Evolutionary conservation across 306 rosid species (phyloP).

Genomic region (Begonia masoniana): DNA sequence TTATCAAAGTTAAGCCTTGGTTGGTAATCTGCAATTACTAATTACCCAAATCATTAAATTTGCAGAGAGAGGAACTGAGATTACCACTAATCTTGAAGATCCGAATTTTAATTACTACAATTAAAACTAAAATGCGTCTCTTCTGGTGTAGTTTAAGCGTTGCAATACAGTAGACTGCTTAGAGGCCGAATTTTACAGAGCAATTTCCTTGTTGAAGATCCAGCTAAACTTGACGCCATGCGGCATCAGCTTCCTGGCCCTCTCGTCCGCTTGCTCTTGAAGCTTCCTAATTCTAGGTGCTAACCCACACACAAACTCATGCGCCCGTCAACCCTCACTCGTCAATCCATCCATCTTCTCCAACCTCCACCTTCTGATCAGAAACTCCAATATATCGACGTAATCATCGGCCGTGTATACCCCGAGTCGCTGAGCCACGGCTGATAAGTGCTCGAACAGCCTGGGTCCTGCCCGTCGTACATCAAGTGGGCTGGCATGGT

Average conservation of each 20-base stretch:
- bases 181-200: not conserved
- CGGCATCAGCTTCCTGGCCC: slow-evolving; percentile 27
- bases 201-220: slow-evolving; percentile 26
- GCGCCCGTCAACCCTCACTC: slow-evolving; percentile 29
- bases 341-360: slow-evolving; percentile 40
- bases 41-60: too few relatives aligned
- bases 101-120: too few relatives aligned
- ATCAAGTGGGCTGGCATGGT: slow-evolving; percentile 59
- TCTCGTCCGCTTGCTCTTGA: slow-evolving; percentile 39
- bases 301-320: slow-evolving; percentile 37
- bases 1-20: too few relatives aligned
- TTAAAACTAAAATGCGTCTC: too few relatives aligned
- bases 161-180: too few relatives aligned
- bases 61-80: too few relatives aligned
- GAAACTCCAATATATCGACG: slow-evolving; percentile 38
- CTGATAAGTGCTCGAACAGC: slow-evolving; percentile 45
- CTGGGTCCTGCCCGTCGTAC: slow-evolving; percentile 43
- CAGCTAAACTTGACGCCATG: slow-evolving; percentile 38
- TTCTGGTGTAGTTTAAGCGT: too few relatives aligned
- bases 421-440: slow-evolving; percentile 38
- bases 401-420: slow-evolving; percentile 56
- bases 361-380: slow-evolving; percentile 39
- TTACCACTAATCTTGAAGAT: too few relatives aligned
- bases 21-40: too few relatives aligned
- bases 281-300: slow-evolving; percentile 42